Evolutionary conservation across 805 yeast species (phyloP).

Genomic region (Candida ficus): DNA sequence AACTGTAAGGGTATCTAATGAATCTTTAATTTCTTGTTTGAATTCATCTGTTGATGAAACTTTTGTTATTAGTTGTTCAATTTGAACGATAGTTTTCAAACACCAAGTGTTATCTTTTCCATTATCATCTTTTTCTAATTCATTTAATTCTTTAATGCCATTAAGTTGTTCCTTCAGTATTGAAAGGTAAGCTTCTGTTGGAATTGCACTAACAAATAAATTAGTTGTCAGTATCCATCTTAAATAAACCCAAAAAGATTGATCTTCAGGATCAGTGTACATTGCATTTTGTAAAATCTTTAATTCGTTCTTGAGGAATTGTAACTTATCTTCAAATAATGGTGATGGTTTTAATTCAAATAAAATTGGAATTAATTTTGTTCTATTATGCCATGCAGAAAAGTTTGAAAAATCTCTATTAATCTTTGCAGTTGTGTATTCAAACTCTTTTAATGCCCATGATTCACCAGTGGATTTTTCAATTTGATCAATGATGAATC

Average conservation of each 20-base stretch:
- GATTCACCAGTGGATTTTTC: conserved; percentile 25
- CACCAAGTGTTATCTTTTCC: conserved; percentile 72
- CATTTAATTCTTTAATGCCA: conserved; percentile 57
- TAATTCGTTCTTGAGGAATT: conserved; percentile 52
- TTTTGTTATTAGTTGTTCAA: conserved; percentile 31
- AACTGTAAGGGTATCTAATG: conserved; percentile 39
- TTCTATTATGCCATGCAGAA: conserved; percentile 93
- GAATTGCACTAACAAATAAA: conserved; percentile 23
- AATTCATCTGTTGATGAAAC: conserved; percentile 10
- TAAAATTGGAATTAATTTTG: conserved; percentile 57
- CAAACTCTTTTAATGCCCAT: conserved; percentile 50
- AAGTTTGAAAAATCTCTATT: conserved; percentile 84
- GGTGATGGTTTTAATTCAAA: conserved; percentile 26
- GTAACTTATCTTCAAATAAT: conserved; percentile 25
- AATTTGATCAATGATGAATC: conserved; percentile 51
- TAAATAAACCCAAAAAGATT: conserved; percentile 86
- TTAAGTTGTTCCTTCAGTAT: conserved; percentile 42
- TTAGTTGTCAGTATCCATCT: conserved; percentile 61
- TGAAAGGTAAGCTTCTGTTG: conserved; percentile 27
- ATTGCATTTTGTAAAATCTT: conserved; percentile 73
- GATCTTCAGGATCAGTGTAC: conserved; percentile 91
- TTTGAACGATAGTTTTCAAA: conserved; percentile 50
- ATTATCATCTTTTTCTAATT: conserved; percentile 60
- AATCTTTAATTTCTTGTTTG: conserved; percentile 27
- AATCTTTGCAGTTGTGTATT: conserved; percentile 73